Conservation (phyloP, 352 stramenopile species). For the Phytophthora tentaculata region DNA sequence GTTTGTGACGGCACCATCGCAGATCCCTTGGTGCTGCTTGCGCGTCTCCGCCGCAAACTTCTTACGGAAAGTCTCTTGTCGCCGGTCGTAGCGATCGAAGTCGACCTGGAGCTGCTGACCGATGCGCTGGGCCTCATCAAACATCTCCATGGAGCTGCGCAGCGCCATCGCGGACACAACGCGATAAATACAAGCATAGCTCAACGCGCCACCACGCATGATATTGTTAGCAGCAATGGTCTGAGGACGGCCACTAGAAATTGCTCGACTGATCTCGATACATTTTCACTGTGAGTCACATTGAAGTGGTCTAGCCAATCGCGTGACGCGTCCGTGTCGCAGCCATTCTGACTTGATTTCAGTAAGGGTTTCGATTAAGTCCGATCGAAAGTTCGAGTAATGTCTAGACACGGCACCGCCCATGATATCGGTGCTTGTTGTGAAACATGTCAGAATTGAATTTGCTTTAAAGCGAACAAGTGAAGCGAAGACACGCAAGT, state of each 20-base stretch:
- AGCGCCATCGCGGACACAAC: conserved; percentile 12
- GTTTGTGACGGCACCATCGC: conserved; percentile 38
- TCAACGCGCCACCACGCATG: too few relatives aligned
- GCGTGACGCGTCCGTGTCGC: conserved; percentile 12
- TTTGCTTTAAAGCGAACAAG: conserved; percentile 32
- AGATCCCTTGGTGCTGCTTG: conserved; percentile 60
- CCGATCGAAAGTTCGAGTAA: conserved; percentile 41
- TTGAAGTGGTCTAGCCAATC: conserved; percentile 38
- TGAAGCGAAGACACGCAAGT: conserved; percentile 13
- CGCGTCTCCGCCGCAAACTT: conserved; percentile 59
- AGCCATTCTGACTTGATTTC: conserved; percentile 21
- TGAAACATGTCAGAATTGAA: conserved; percentile 32
- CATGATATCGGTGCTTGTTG: not conserved
- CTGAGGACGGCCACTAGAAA: conserved; percentile 7
- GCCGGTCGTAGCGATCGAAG: conserved; percentile 51
- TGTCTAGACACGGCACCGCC: not conserved
- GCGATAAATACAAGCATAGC: not conserved
- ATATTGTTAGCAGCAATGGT: conserved; percentile 16
- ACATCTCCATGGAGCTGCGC: conserved; percentile 46
- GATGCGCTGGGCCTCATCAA: conserved; percentile 51
- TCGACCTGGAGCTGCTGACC: conserved; percentile 44
- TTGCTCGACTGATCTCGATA: conserved; percentile 18
- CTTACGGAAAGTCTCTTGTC: conserved; percentile 61
- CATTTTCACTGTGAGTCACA: conserved; percentile 13
- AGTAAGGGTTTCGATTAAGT: conserved; percentile 31